Conservation (phyloP, 1,139 yeast genomes). For the Yamadazyma sp. region DNA sequence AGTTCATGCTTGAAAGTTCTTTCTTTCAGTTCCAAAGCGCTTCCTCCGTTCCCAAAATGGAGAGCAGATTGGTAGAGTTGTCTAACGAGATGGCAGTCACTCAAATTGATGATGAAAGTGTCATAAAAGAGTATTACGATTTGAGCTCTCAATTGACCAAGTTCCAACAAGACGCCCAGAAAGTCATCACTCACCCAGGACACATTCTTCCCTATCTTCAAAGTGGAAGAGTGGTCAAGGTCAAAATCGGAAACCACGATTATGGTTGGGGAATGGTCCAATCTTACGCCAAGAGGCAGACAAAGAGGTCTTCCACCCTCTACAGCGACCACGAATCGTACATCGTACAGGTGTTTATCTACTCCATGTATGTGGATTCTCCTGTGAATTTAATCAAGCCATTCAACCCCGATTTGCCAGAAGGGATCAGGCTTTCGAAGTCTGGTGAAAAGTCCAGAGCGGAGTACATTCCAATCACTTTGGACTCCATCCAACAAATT, state of each 20-base stretch:
- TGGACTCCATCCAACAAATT: conserved; percentile 70
- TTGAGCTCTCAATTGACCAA: conserved; percentile 66
- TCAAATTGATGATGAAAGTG: conserved; percentile 69
- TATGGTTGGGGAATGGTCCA: conserved; percentile 97
- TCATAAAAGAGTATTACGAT: conserved; percentile 80
- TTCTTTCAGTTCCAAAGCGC: conserved; percentile 95
- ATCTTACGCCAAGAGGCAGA: conserved; percentile 67
- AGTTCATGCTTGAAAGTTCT: conserved; percentile 91
- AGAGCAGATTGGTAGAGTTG: conserved; percentile 56
- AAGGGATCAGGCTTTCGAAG: conserved; percentile 83
- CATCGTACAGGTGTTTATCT: conserved; percentile 80
- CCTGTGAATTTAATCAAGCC: conserved; percentile 72
- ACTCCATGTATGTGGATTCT: conserved; percentile 74
- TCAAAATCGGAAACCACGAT: conserved; percentile 57
- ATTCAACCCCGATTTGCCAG: conserved; percentile 73
- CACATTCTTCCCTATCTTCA: conserved; percentile 80
- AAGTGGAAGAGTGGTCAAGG: conserved; percentile 80
- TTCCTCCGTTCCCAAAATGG: conserved; percentile 82
- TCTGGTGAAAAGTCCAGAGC: conserved; percentile 71
- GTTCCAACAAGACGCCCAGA: conserved; percentile 76
- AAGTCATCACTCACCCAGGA: conserved; percentile 91
- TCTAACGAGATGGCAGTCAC: conserved; percentile 49
- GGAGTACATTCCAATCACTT: conserved; percentile 81
- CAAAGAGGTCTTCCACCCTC: conserved; percentile 54
- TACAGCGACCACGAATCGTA: conserved; percentile 84